Evolutionary conservation across 208 protist species (phyloP).

Genomic region (Trypanosoma mega): DNA sequence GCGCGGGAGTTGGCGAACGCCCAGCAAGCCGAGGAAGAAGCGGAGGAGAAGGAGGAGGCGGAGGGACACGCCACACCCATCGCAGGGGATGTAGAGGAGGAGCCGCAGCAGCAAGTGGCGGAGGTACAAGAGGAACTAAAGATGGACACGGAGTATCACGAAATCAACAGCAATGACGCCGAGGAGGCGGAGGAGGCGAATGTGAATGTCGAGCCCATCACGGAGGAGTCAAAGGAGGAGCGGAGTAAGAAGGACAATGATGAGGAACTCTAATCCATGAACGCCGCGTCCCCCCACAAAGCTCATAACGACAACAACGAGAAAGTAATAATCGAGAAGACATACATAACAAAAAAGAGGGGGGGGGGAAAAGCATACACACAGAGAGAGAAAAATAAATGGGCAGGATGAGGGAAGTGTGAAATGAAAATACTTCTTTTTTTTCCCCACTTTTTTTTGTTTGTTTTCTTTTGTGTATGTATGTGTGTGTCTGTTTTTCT

Average conservation of each 20-base stretch:
- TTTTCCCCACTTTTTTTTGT: too few species aligned
- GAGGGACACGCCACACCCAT: not conserved
- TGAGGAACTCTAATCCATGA: too few species aligned
- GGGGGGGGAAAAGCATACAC: conserved; percentile 6
- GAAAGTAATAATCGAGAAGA: too few species aligned
- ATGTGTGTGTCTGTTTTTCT: too few species aligned
- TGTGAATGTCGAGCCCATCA: conserved; percentile 9
- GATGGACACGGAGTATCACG: not conserved
- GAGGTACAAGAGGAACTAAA: conserved; percentile 19
- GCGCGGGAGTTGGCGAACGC: conserved; percentile 15
- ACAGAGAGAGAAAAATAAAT: conserved; percentile 7
- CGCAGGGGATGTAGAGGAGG: not conserved
- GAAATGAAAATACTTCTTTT: too few species aligned
- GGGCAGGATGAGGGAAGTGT: not conserved
- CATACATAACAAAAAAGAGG: not conserved
- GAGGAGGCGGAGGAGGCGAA: conserved; percentile 19
- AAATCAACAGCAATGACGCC: not conserved
- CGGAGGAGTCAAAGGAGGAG: not conserved
- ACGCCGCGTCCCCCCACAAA: too few species aligned
- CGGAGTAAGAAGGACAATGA: too few species aligned
- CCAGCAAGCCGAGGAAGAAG: not conserved
- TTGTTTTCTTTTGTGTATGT: too few species aligned
- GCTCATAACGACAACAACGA: too few species aligned
- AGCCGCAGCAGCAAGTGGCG: conserved; percentile 9
- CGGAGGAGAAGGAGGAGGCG: conserved; percentile 1